Evolutionary conservation across 495 filamentous ascomycete species (phyloP).

Genomic region (Aspergillus sclerotiicarbonarius): DNA sequence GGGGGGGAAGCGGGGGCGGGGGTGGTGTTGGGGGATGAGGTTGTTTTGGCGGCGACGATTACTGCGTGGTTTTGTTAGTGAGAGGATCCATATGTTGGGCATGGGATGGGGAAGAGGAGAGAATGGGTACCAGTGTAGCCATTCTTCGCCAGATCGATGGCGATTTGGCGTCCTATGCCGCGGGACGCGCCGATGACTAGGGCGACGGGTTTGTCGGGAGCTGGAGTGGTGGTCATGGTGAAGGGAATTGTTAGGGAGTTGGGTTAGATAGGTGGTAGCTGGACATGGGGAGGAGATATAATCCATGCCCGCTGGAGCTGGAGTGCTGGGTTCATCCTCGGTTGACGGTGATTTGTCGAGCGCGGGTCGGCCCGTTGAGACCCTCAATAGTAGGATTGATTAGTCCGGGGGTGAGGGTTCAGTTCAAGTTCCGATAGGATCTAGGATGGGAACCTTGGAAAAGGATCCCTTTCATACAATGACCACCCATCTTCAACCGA

Average conservation of each 20-base stretch:
- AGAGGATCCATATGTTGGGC: no score
- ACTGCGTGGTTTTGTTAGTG: slow-evolving; percentile 49
- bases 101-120: background rate
- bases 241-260: background rate
- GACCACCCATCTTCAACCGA: background rate
- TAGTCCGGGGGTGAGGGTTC: background rate
- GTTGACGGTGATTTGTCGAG: background rate
- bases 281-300: background rate
- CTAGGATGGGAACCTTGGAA: no score
- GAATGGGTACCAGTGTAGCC: slow-evolving; percentile 62
- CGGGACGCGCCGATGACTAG: slow-evolving; percentile 68
- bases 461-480: background rate
- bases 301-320: background rate
- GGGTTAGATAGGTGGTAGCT: background rate
- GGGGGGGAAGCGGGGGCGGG: slow-evolving; percentile 76
- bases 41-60: slow-evolving; percentile 77
- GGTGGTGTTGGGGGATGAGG: slow-evolving; percentile 56
- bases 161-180: slow-evolving; percentile 76
- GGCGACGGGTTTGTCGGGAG: slow-evolving; percentile 49
- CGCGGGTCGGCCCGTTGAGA: background rate
- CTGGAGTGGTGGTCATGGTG: slow-evolving; percentile 13
- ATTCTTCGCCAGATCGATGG: slow-evolving; percentile 66
- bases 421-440: background rate
- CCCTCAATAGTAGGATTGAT: no score
- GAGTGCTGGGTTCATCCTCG: slow-evolving; percentile 4